Conservation (phyloP, 352 stramenopile genomes). For the Globisporangium ultimum region DNA sequence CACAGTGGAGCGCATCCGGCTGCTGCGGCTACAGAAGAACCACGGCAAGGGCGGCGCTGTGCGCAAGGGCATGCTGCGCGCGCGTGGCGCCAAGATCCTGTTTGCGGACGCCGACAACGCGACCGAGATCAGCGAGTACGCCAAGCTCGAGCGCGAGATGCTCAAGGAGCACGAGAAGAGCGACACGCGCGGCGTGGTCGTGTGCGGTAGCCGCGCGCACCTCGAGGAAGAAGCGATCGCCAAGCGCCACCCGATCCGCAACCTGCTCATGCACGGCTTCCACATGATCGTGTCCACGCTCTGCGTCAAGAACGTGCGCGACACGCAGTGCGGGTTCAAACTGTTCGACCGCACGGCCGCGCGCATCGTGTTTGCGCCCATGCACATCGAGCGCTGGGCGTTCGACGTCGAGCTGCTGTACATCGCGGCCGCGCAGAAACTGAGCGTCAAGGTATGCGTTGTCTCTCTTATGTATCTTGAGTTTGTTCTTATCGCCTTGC, state of each 20-base stretch:
- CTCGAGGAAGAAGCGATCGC: conserved; percentile 84
- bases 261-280: conserved; percentile 92
- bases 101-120: conserved; percentile 93
- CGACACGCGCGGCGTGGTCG: conserved; percentile 52
- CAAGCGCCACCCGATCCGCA: conserved; percentile 82
- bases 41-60: conserved; percentile 91
- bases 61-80: conserved; percentile 85
- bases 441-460: conserved; percentile 53
- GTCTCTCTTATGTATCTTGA: neutral
- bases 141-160: conserved; percentile 66
- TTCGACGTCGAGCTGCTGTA: conserved; percentile 95
- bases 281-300: conserved; percentile 89
- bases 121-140: conserved; percentile 89
- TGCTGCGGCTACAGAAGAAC: conserved; percentile 84
- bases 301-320: conserved; percentile 81
- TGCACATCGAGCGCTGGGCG: conserved; percentile 93
- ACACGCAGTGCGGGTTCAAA: conserved; percentile 96
- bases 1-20: conserved; percentile 53
- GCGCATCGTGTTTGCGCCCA: conserved; percentile 80
- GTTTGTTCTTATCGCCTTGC: neutral
- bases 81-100: conserved; percentile 73
- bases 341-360: conserved; percentile 88
- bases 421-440: conserved; percentile 55
- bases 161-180: conserved; percentile 19
- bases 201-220: conserved; percentile 89